Percentiles rank a stretch among this genome's conserved stretches.
phyloP scores from a whole-genome alignment of 495 filamentous ascomycete species.

The Podospora comata region DNA sequence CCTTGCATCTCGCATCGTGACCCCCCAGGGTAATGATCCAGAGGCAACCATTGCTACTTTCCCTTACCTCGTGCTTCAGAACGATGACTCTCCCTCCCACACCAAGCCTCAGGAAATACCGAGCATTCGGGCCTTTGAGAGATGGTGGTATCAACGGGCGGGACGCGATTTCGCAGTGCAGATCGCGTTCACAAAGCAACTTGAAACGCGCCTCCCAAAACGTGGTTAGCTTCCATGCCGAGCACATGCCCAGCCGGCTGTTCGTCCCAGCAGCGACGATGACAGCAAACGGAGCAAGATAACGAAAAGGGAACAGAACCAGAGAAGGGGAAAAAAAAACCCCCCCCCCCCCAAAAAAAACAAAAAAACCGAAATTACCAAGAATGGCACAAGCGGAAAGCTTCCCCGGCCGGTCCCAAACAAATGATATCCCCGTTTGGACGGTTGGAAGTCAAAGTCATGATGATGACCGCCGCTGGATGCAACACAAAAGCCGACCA shows the following conservation, averaged over 20 bases:
- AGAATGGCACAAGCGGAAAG: background rate
- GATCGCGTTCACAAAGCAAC: background rate
- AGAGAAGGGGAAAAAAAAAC: too few relatives aligned
- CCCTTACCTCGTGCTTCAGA: background rate
- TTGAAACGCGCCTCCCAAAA: background rate
- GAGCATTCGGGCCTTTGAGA: constrained; percentile 21
- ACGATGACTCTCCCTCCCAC: background rate
- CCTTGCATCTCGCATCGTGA: background rate
- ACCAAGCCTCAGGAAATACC: constrained; percentile 10
- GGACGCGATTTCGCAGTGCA: background rate
- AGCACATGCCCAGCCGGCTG: background rate
- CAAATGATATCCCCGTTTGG: background rate
- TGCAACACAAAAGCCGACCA: background rate
- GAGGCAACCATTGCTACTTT: background rate
- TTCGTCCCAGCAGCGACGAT: background rate
- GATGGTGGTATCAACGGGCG: background rate
- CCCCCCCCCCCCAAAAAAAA: background rate
- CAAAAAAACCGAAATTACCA: background rate
- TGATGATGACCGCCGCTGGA: background rate
- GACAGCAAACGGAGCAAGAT: constrained; percentile 4
- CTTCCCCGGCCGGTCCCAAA: constrained; percentile 1
- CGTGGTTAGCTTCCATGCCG: background rate
- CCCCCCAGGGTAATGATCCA: background rate
- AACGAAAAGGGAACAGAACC: background rate
- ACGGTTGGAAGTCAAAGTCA: background rate